These are phyloP conservation scores for Ganoderma sinense DNA, from an alignment of 1,284 basidiomycete genomes.

Conservation along the genomic window DNA sequence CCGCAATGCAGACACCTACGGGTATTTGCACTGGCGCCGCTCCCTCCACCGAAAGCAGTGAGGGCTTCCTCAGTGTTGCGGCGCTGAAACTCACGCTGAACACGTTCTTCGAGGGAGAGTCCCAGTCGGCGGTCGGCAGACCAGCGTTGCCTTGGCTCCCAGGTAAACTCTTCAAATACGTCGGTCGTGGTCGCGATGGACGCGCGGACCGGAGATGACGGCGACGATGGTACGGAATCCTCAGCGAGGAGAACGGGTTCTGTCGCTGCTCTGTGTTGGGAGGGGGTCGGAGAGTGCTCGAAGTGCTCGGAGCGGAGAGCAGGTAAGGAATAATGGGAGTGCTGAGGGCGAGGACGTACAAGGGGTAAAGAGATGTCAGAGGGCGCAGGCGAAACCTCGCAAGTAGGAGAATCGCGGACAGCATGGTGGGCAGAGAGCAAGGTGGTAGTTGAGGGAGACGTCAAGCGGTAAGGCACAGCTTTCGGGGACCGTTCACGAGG, in stretches of 20 bases:
- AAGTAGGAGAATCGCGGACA: conserved; percentile 21
- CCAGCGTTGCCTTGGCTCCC: conserved; percentile 38
- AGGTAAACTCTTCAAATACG: conserved; percentile 37
- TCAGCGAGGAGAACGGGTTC: conserved; percentile 6
- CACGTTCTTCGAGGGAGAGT: conserved; percentile 37
- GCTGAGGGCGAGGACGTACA: not conserved
- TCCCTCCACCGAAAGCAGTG: conserved; percentile 18
- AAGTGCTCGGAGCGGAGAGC: conserved; percentile 21
- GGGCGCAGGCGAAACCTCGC: conserved; percentile 9
- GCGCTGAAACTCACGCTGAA: conserved; percentile 37
- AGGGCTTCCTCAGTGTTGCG: conserved; percentile 31
- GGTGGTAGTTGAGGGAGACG: conserved; percentile 29
- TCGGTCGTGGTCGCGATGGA: conserved; percentile 26
- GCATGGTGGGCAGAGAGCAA: conserved; percentile 23
- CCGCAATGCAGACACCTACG: conserved; percentile 38
- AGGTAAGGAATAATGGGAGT: conserved; percentile 3
- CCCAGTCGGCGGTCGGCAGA: conserved; percentile 41
- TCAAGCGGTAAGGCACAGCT: conserved; percentile 18
- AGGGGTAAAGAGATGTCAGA: conserved; percentile 1
- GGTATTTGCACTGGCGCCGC: conserved; percentile 15
- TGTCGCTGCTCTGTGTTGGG: conserved; percentile 1
- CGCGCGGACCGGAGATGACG: conserved; percentile 23
- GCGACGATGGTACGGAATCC: conserved; percentile 15
- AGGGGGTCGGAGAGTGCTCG: conserved; percentile 20
- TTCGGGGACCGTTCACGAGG: conserved; percentile 17